These are phyloP conservation scores for Trifolium subterraneum DNA, from an alignment of 306 rosid genomes.

Conservation along the genomic window DNA sequence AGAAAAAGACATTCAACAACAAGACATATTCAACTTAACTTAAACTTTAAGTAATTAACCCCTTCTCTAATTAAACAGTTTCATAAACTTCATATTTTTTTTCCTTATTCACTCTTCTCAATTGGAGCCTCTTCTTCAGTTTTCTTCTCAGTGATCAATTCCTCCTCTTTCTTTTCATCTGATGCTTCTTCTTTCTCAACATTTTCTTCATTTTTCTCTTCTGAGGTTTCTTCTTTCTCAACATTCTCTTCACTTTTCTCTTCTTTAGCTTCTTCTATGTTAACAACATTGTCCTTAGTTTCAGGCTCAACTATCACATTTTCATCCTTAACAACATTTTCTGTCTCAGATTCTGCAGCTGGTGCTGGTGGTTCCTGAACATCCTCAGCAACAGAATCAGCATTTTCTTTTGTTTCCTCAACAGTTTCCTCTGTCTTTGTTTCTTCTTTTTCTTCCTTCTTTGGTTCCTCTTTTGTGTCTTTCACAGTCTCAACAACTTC, in stretches of 20 bases:
- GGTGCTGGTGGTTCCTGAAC: slow-evolving; percentile 31
- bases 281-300: slow-evolving; percentile 44
- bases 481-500: slow-evolving; percentile 45
- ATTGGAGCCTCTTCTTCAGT: slow-evolving; percentile 37
- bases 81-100: not conserved
- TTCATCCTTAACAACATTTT: slow-evolving; percentile 43
- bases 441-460: slow-evolving; percentile 47
- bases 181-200: slow-evolving; percentile 41
- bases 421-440: not conserved
- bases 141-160: slow-evolving; percentile 44
- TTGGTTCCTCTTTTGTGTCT: slow-evolving; percentile 41
- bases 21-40: not conserved
- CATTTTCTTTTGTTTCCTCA: slow-evolving; percentile 54
- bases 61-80: slow-evolving; percentile 5
- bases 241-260: slow-evolving; percentile 45
- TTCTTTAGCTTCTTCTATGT: slow-evolving; percentile 30
- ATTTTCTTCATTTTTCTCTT: slow-evolving; percentile 47
- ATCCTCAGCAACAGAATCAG: slow-evolving; percentile 31
- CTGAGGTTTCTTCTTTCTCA: slow-evolving; percentile 33
- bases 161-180: slow-evolving; percentile 48
- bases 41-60: not conserved
- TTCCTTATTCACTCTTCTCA: slow-evolving; percentile 46
- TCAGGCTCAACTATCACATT: slow-evolving; percentile 30
- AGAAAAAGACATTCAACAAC: slow-evolving; percentile 3
- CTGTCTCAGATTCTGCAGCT: slow-evolving; percentile 42